These are phyloP conservation scores for Populus nigra DNA, from an alignment of 345 rosid genomes.

Conservation along the genomic window DNA sequence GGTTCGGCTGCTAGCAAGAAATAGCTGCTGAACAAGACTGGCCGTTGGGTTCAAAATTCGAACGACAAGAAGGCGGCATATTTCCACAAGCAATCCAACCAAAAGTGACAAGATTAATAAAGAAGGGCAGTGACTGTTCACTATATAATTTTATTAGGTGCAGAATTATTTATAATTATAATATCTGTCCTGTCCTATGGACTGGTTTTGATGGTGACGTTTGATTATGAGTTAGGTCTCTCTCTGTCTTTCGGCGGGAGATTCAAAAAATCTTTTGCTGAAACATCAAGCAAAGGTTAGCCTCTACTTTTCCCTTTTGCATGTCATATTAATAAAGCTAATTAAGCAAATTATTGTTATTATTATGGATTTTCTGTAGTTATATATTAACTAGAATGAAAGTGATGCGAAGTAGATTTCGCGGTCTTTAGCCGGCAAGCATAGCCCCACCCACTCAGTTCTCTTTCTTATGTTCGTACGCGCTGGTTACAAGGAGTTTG, in stretches of 20 bases:
- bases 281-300: slow-evolving; percentile 6
- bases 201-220: slow-evolving; percentile 13
- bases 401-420: not conserved
- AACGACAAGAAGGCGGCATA: not conserved
- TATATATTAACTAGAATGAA: not conserved
- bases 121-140: not conserved
- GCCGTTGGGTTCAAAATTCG: slow-evolving; percentile 32
- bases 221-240: not conserved
- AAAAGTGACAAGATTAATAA: not conserved
- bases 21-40: not conserved
- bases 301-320: not conserved
- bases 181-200: not conserved
- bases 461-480: not conserved
- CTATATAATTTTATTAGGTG: not conserved
- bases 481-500: not conserved
- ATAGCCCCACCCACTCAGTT: not conserved
- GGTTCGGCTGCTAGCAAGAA: not conserved
- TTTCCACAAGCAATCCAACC: not conserved
- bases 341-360: not conserved
- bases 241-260: slow-evolving; percentile 9
- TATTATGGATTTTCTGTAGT: too few species aligned
- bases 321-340: not conserved
- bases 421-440: not conserved
- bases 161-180: too few species aligned
- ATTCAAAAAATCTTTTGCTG: slow-evolving; percentile 21